phyloP scores from a whole-genome alignment of 225 moss, liverwort and hornwort genomes.

The Sphagnum contortum region DNA sequence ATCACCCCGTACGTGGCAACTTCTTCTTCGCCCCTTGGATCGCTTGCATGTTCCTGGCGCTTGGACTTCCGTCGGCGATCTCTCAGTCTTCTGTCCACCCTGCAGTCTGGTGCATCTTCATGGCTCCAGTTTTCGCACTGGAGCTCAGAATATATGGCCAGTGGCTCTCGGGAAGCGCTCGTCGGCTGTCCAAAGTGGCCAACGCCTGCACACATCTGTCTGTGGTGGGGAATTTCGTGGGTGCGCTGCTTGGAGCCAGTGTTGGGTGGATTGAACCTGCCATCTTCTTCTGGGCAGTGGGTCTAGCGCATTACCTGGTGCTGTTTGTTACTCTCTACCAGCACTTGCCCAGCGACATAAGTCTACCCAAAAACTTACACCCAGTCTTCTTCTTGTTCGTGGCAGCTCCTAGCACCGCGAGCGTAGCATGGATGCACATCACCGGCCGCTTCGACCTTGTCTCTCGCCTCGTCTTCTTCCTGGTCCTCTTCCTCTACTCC shows the following conservation, averaged over 20 bases:
- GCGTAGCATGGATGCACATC: conserved; percentile 49
- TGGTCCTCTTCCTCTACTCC: conserved; percentile 38
- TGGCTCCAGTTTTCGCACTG: conserved; percentile 26
- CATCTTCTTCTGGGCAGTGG: conserved; percentile 53
- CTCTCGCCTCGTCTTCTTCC: conserved; percentile 38
- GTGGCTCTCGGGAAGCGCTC: conserved; percentile 36
- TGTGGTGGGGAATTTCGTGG: conserved; percentile 50
- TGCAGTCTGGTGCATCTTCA: conserved; percentile 35
- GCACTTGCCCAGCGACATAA: conserved; percentile 42
- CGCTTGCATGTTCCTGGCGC: conserved; percentile 35
- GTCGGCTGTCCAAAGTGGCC: conserved; percentile 40
- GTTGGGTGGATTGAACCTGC: conserved; percentile 50
- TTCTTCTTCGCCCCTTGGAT: conserved; percentile 63
- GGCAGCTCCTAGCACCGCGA: conserved; percentile 47
- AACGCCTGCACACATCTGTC: conserved; percentile 48
- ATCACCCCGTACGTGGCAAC: conserved; percentile 51
- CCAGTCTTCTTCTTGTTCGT: conserved; percentile 55
- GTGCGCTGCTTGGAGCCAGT: conserved; percentile 21
- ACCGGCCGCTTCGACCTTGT: conserved; percentile 31
- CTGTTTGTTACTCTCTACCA: conserved; percentile 54
- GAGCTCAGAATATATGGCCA: conserved; percentile 59
- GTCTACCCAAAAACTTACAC: conserved; percentile 36
- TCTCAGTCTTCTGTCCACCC: conserved; percentile 16
- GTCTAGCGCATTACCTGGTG: conserved; percentile 47
- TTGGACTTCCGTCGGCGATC: conserved; percentile 26